A percentile compares a stretch with the other conserved stretches of the same genome.
phyloP scores from a whole-genome alignment of 1,139 yeast genomes.

The Lodderomyces theae region DNA sequence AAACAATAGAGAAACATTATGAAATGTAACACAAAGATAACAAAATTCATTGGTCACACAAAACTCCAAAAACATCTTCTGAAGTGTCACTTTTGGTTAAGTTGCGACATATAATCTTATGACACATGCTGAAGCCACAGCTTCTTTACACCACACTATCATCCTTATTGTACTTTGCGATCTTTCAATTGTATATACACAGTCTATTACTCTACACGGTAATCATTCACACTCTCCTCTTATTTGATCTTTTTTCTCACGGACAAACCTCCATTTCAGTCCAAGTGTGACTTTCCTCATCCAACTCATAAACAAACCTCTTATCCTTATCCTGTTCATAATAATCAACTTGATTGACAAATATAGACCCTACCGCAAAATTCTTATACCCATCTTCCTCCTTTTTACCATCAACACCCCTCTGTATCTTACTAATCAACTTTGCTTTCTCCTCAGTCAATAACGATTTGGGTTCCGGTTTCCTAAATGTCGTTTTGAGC shows the following conservation, averaged over 20 bases:
- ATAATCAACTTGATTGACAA: slow-evolving; percentile 71
- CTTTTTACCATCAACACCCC: slow-evolving; percentile 83
- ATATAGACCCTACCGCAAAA: slow-evolving; percentile 67
- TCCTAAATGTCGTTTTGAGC: slow-evolving; percentile 63
- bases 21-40: background rate
- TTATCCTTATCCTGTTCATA: slow-evolving; percentile 59
- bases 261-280: slow-evolving; percentile 78
- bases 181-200: too few species aligned
- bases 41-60: too few species aligned
- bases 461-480: slow-evolving; percentile 65
- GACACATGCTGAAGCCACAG: background rate
- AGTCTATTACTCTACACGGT: too few species aligned
- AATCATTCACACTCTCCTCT: too few species aligned
- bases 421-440: slow-evolving; percentile 62
- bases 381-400: slow-evolving; percentile 66
- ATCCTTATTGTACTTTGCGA: too few species aligned
- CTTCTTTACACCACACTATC: background rate
- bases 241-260: slow-evolving; percentile 17
- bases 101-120: too few species aligned
- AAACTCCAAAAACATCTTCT: too few species aligned
- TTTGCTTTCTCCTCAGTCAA: slow-evolving; percentile 57
- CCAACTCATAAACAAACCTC: slow-evolving; percentile 54
- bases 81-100: too few species aligned
- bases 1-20: background rate
- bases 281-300: slow-evolving; percentile 64